Percentiles rank a stretch among this genome's conserved stretches.
Conservation (phyloP, 495 filamentous ascomycete species). For the Hyphodiscus hymeniophilus region DNA sequence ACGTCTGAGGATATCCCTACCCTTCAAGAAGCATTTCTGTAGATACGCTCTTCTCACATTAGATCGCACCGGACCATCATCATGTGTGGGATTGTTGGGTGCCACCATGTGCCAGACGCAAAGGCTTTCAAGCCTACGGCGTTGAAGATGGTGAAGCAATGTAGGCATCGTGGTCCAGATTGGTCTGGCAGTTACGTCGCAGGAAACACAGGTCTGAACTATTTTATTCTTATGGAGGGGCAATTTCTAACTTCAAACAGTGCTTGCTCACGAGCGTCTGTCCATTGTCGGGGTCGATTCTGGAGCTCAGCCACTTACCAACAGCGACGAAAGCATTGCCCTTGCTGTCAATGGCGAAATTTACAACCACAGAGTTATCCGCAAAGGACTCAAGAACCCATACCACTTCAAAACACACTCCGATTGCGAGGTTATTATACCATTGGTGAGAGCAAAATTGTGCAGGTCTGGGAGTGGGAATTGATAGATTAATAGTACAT, state of each 20-base stretch:
- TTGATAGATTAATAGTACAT: conserved; percentile 58
- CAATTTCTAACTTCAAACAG: conserved; percentile 37
- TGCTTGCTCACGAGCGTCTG: conserved; percentile 93
- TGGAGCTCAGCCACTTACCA: conserved; percentile 91
- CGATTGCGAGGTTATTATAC: conserved; percentile 97
- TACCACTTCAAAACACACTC: conserved; percentile 97
- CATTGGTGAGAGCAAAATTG: conserved; percentile 56
- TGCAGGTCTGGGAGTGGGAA: conserved; percentile 1
- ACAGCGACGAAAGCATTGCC: conserved; percentile 76
- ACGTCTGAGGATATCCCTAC: no score
- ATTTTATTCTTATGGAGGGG: neutral
- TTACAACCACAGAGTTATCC: conserved; percentile 93
- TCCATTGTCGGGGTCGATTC: conserved; percentile 96
- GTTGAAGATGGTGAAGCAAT: conserved; percentile 88
- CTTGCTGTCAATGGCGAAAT: conserved; percentile 99
- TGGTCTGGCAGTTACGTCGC: conserved; percentile 82
- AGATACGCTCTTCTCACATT: no score
- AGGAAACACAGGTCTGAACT: conserved; percentile 83
- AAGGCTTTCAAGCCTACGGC: conserved; percentile 94
- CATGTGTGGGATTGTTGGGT: conserved; percentile 65
- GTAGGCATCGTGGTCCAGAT: conserved; percentile 94
- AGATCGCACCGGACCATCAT: conserved; percentile 16
- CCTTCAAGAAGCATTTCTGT: no score
- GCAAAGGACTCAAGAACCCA: conserved; percentile 69
- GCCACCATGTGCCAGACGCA: conserved; percentile 59